These are phyloP conservation scores for Exserohilum rostratum DNA, from an alignment of 2,329 filamentous ascomycete species.

Conservation along the genomic window DNA sequence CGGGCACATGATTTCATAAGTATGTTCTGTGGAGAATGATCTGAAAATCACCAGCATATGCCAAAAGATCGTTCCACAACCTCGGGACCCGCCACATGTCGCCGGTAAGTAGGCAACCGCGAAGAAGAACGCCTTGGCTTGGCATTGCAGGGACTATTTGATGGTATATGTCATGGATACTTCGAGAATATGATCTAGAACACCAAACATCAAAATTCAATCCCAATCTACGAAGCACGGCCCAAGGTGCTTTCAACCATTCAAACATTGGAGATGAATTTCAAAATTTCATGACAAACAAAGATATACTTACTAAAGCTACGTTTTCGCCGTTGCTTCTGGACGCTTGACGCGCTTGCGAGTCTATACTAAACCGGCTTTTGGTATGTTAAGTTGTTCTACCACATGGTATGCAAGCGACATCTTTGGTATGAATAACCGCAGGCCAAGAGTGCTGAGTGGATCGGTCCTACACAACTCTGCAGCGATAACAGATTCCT, in stretches of 20 bases:
- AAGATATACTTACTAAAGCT: too few relatives aligned
- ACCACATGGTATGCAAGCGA: neutral
- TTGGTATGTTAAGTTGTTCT: neutral
- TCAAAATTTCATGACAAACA: too few relatives aligned
- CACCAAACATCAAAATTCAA: neutral
- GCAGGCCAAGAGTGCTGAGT: neutral
- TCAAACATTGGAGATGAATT: too few relatives aligned
- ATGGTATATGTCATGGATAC: neutral
- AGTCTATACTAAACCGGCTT: neutral
- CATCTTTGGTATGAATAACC: neutral
- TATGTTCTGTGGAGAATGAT: neutral
- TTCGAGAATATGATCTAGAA: neutral
- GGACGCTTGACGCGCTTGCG: neutral
- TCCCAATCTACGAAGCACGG: too few relatives aligned
- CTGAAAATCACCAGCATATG: neutral
- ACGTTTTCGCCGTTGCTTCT: neutral
- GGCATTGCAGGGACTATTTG: too few relatives aligned
- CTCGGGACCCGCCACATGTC: neutral
- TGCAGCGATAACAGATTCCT: neutral
- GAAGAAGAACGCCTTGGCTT: neutral
- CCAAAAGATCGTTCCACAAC: neutral
- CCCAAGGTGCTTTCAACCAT: too few relatives aligned
- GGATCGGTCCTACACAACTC: neutral
- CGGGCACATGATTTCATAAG: neutral
- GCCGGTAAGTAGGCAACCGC: neutral